Base-by-base conservation (phyloP, 1,284 basidiomycete species). In the Wallemia ichthyophaga region DNA sequence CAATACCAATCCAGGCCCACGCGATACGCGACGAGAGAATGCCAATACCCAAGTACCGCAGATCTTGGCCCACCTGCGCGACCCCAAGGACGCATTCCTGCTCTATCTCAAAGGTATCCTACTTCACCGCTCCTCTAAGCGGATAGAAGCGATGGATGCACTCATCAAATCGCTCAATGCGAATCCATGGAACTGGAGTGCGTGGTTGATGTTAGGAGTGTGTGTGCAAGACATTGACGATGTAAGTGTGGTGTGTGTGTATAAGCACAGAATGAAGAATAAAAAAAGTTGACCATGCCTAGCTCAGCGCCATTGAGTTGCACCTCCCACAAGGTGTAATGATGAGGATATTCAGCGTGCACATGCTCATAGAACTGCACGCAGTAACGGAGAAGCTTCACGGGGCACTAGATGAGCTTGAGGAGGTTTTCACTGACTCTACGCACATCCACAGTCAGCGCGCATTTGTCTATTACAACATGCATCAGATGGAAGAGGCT, bases 131-230 rank as follows among this genome's bases (percentile, higher is more conserved):
- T 48, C 9, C 25, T 23, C 26, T 57, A 75, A 82, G 63, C 76
- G 85, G 53, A 80, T 85, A 62, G 84, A 87, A 66, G 88, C 92
- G 0, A 83, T 92, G 31, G 86, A 89, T 66, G 79, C 75, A 63
- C 76, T 81, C 7, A 72, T 95, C 21, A 70, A 79, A 28, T 91
- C 87, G 3, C 80, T 96, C 57, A 75, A 77, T 58, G 74, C 75
- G 1, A 87, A 83, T 66, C 82, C 86, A 7, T 98, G 88, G 81
- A 96, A 96, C 67, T 99, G 94, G 92, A 85, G 85, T 25, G 76
- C 82, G 2, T 99, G 94, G 92, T 73, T 77, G 23, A 75, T 88
- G 59, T 73, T 95, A 23, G 79, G 80, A 1, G 78, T 78, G 58
- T 82, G 86, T 65, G 76, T 94, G 26, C 79, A 82, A 31, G 87